These are phyloP conservation scores for Leucocoprinus leucothites DNA, from an alignment of 768 basidiomycete species.

Conservation along the genomic window DNA sequence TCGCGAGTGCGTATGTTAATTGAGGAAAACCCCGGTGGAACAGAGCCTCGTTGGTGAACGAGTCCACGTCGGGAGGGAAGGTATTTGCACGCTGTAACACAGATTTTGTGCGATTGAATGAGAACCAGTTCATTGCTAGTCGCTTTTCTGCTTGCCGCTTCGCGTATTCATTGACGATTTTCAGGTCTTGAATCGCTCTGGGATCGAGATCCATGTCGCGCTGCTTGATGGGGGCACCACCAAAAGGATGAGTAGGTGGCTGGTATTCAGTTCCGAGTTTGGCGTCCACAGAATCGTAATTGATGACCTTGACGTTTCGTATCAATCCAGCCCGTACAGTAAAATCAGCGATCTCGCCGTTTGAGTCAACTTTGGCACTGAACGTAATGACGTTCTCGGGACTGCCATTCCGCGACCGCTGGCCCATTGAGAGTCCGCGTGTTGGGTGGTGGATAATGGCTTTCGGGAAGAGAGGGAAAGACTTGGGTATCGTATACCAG, in stretches of 20 bases:
- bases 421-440: conserved; percentile 39
- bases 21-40: conserved; percentile 48
- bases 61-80: neutral
- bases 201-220: conserved; percentile 11
- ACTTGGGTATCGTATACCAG: conserved; percentile 62
- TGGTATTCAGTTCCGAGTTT: conserved; percentile 30
- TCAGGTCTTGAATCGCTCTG: conserved; percentile 27
- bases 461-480: conserved; percentile 72
- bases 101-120: neutral
- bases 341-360: conserved; percentile 68
- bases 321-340: conserved; percentile 71
- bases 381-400: conserved; percentile 72
- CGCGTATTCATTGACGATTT: conserved; percentile 17
- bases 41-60: conserved; percentile 18
- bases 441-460: conserved; percentile 43
- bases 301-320: conserved; percentile 58
- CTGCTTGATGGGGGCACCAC: conserved; percentile 16
- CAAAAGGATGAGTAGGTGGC: conserved; percentile 41
- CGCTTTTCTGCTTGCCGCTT: neutral
- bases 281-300: conserved; percentile 67
- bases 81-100: neutral
- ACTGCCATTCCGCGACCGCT: conserved; percentile 25
- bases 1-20: conserved; percentile 38
- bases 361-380: conserved; percentile 62
- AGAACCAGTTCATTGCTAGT: conserved; percentile 5